Percentiles rank a stretch among this genome's conserved stretches.
Evolutionary conservation across 2,329 filamentous ascomycete species (phyloP).

Genomic region (Pseudopyricularia javanii): DNA sequence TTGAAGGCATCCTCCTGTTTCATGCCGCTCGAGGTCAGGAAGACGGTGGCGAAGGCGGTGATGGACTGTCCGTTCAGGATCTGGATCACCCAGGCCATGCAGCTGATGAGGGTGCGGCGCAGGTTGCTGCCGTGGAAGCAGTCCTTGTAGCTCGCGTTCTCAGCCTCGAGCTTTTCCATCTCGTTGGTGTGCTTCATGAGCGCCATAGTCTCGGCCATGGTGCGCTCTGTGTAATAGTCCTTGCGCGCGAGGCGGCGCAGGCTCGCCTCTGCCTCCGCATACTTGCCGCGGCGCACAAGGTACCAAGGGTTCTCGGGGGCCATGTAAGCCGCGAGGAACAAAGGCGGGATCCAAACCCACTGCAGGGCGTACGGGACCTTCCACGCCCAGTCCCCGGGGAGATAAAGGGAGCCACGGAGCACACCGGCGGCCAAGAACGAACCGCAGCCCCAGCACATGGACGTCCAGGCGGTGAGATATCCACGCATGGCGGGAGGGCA

Average conservation of each 20-base stretch:
- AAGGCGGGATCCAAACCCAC: conserved; percentile 35
- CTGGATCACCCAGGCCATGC: conserved; percentile 53
- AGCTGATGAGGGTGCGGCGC: conserved; percentile 41
- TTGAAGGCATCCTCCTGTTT: conserved; percentile 30
- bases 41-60: conserved; percentile 52
- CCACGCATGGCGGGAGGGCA: conserved; percentile 45
- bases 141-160: conserved; percentile 35
- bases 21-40: conserved; percentile 45
- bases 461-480: conserved; percentile 46
- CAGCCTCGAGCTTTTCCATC: conserved; percentile 37
- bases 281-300: conserved; percentile 28
- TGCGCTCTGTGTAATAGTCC: conserved; percentile 24
- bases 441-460: conserved; percentile 50
- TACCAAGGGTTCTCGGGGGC: conserved; percentile 39
- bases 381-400: conserved; percentile 34
- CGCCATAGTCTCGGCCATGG: conserved; percentile 34
- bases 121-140: conserved; percentile 35
- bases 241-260: conserved; percentile 29
- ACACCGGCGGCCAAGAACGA: conserved; percentile 41
- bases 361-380: conserved; percentile 35
- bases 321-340: conserved; percentile 30
- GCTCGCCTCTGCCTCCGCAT: conserved; percentile 25
- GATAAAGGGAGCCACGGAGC: conserved; percentile 26
- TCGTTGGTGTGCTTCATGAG: conserved; percentile 47
- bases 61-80: conserved; percentile 48